Evolutionary conservation across 371 early-diverging fungal species (phyloP).

Genomic region (Saksenaea oblongispora): DNA sequence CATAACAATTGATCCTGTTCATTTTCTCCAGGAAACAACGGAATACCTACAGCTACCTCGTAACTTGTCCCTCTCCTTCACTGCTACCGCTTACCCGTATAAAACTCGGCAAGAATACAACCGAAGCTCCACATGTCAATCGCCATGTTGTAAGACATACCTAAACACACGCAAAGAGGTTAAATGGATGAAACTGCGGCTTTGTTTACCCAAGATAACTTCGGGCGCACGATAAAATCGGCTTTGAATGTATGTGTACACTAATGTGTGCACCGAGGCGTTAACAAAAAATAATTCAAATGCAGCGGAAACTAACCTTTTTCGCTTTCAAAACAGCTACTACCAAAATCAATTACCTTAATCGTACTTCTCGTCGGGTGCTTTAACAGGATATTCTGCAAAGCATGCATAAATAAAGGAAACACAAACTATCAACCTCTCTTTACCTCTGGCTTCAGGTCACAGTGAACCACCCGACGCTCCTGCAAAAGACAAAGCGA

Average conservation of each 20-base stretch:
- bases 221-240: constrained; percentile 77
- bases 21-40: constrained; percentile 96
- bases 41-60: constrained; percentile 64
- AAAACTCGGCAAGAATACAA: constrained; percentile 97
- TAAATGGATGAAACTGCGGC: background rate
- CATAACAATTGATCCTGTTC: constrained; percentile 94
- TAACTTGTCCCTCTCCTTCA: background rate
- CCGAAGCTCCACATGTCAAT: constrained; percentile 99
- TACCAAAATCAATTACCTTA: constrained; percentile 95
- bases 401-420: background rate
- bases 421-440: background rate
- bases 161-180: constrained; percentile 9
- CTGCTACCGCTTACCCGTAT: constrained; percentile 57
- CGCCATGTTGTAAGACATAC: constrained; percentile 79
- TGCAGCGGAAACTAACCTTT: constrained; percentile 22
- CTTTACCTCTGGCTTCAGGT: constrained; percentile 86
- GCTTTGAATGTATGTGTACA: constrained; percentile 31
- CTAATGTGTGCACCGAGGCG: background rate
- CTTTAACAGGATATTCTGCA: constrained; percentile 64
- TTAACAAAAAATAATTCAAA: background rate
- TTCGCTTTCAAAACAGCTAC: constrained; percentile 76
- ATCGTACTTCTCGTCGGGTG: constrained; percentile 59
- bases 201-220: constrained; percentile 81
- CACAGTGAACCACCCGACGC: constrained; percentile 84
- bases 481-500: constrained; percentile 66